Base-by-base conservation (phyloP, 2,329 filamentous ascomycete species). In the Akanthomyces lecanii region DNA sequence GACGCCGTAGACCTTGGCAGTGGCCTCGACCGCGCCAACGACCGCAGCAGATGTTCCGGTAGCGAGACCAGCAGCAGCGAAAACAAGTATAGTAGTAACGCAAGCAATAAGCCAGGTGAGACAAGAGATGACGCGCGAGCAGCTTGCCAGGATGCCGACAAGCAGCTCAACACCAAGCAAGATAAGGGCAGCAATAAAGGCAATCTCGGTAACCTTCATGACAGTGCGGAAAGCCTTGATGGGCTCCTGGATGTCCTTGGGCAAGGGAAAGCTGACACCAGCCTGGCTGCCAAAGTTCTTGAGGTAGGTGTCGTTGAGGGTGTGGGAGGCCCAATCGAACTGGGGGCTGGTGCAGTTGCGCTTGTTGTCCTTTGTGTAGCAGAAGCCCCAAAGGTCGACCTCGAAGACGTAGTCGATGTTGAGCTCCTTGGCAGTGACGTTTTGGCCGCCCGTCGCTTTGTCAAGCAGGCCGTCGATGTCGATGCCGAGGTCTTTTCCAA, bases 321-420 rank as follows among this genome's bases (percentile, higher is more conserved):
- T 83, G 69, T 89, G 81, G 75, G 88, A 85, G 70, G 89, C 92
- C 86, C 91, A 99, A 77, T 91, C 81, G 69, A 88, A 87, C 74
- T 88, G 79, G 61, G 87, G 82, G 68, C 86, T 81, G 60, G 87
- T 88, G 84, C 94, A 98, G 69, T 82, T 79, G 66, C 81, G 80
- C 66, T 82, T 80, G 69, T 81, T 80, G 47, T 64, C 64, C 16
- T 82, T 77, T 60, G 83, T 86, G 63, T 81, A 79, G 84, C 95
- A 98, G 83, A 92, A 97, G 73, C 89, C 90, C 90, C 91, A 96
- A 44, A 98, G 82, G 72, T 85, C 86, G 72, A 98, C 82, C 65
- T 90, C 84, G 83, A 97, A 98, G 71, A 87, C 82, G 72, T 94
- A 86, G 70, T 83, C 85, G 64, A 97, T 83, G 61, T 84, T 81